Conservation (phyloP, 2,329 filamentous ascomycete species). For the Penicillium concentricum region DNA sequence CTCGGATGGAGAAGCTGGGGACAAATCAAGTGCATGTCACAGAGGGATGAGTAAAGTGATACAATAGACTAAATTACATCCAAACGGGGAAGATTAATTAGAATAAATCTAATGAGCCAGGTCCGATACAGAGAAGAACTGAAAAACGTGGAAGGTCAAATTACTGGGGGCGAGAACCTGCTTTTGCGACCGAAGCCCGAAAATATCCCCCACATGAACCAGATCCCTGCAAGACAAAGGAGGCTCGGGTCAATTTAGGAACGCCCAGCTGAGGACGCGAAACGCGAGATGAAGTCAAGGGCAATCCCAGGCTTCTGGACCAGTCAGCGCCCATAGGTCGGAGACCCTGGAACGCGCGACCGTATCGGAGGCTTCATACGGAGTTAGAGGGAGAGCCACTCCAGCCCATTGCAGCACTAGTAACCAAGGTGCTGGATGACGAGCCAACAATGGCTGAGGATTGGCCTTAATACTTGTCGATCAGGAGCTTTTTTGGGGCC, state of each 20-base stretch:
- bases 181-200: slow-evolving; percentile 16
- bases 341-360: slow-evolving; percentile 33
- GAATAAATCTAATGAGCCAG: not conserved
- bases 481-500: slow-evolving; percentile 14
- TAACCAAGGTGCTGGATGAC: slow-evolving; percentile 16
- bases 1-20: slow-evolving; percentile 1
- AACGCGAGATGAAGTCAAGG: slow-evolving; percentile 24
- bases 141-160: slow-evolving; percentile 14
- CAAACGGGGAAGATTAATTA: not conserved
- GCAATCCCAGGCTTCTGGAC: slow-evolving; percentile 23
- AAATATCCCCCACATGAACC: slow-evolving; percentile 22
- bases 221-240: slow-evolving; percentile 22
- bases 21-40: slow-evolving; percentile 16
- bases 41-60: slow-evolving; percentile 9
- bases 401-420: slow-evolving; percentile 17
- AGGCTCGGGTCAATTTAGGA: slow-evolving; percentile 17
- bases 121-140: slow-evolving; percentile 8
- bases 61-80: not conserved
- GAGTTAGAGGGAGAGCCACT: slow-evolving; percentile 15
- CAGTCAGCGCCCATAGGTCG: slow-evolving; percentile 27
- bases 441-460: slow-evolving; percentile 17
- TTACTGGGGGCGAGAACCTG: slow-evolving; percentile 18
- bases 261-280: slow-evolving; percentile 18
- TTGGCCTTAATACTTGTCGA: slow-evolving; percentile 19
- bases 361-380: slow-evolving; percentile 20